Conservation (phyloP, 805 yeast genomes). For the Candida fluviatilis region DNA sequence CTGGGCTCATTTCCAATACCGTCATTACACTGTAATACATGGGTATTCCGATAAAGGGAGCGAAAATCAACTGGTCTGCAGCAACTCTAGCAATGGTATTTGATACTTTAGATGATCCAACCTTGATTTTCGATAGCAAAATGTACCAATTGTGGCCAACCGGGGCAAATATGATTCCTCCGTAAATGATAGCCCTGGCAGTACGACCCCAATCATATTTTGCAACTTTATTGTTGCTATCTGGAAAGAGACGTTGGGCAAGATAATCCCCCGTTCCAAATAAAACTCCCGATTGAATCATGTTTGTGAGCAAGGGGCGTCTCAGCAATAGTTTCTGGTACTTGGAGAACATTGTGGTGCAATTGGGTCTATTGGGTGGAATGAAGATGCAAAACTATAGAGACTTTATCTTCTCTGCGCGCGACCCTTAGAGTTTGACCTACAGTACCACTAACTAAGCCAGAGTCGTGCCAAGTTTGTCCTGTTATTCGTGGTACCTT, state of each 20-base stretch:
- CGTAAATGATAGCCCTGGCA: slow-evolving; percentile 62
- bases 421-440: neutral
- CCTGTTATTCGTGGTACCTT: too few species aligned
- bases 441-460: too few species aligned
- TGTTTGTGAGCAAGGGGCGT: slow-evolving; percentile 44
- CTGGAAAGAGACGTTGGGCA: slow-evolving; percentile 55
- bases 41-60: slow-evolving; percentile 72
- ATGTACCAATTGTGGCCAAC: slow-evolving; percentile 71
- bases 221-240: slow-evolving; percentile 5
- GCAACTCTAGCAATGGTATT: slow-evolving; percentile 44
- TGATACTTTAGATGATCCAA: neutral
- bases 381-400: neutral
- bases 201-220: slow-evolving; percentile 54
- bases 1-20: slow-evolving; percentile 48
- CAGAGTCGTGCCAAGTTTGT: too few species aligned
- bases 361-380: too few species aligned
- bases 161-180: slow-evolving; percentile 71
- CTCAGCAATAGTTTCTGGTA: slow-evolving; percentile 22
- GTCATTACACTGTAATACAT: slow-evolving; percentile 68
- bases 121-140: slow-evolving; percentile 38
- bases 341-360: slow-evolving; percentile 4
- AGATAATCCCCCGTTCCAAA: slow-evolving; percentile 74
- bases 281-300: slow-evolving; percentile 46
- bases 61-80: slow-evolving; percentile 70
- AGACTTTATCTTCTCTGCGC: neutral